Percentiles rank a stretch among this genome's conserved stretches.
Evolutionary conservation across 2,329 filamentous ascomycete genomes (phyloP).

Genomic region (Penicillium nordicum): DNA sequence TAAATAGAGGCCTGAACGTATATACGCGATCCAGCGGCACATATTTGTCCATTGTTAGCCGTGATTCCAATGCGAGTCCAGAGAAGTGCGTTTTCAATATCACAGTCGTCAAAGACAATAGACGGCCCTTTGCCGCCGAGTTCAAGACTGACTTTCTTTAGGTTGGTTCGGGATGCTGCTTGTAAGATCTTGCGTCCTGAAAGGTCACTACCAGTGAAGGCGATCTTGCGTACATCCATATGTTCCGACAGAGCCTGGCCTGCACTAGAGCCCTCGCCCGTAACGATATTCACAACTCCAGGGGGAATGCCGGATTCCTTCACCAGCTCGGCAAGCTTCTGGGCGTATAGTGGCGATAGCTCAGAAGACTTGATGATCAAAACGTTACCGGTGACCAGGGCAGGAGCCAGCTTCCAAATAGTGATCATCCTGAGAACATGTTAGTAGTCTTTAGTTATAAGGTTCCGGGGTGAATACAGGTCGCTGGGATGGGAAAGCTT

Average conservation of each 20-base stretch:
- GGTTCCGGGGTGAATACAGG: background rate
- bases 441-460: background rate
- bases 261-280: conserved; percentile 61
- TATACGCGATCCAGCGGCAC: conserved; percentile 31
- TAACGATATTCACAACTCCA: conserved; percentile 56
- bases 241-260: conserved; percentile 31
- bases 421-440: conserved; percentile 25
- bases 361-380: conserved; percentile 69
- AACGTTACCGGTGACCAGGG: conserved; percentile 63
- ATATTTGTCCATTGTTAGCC: conserved; percentile 34
- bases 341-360: conserved; percentile 51
- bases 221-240: conserved; percentile 31
- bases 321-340: conserved; percentile 48
- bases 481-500: conserved; percentile 1
- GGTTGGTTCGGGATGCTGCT: conserved; percentile 28
- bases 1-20: conserved; percentile 35
- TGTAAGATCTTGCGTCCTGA: conserved; percentile 31
- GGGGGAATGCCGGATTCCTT: conserved; percentile 53
- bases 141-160: conserved; percentile 37
- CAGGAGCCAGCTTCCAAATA: conserved; percentile 57
- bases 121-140: conserved; percentile 35
- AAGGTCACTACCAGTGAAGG: conserved; percentile 33
- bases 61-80: conserved; percentile 31
- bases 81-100: conserved; percentile 31
- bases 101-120: conserved; percentile 35